Percentiles rank a stretch among this genome's conserved stretches.
Conservation (phyloP, 148 eudicot species). For the Hydrangea macrophylla region DNA sequence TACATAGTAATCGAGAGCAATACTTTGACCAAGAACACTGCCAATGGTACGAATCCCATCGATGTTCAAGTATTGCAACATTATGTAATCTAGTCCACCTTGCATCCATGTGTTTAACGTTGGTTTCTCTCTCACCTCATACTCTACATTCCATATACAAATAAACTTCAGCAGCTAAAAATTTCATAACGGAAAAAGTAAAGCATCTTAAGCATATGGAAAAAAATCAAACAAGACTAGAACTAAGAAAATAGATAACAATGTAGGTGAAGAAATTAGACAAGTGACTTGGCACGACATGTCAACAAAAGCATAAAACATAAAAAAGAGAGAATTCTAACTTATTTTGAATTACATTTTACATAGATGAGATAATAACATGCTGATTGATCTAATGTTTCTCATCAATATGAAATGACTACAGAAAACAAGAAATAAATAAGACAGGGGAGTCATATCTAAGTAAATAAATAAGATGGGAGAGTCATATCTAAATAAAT, state of each 20-base stretch:
- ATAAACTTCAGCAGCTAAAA: not conserved
- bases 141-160: conserved; percentile 43
- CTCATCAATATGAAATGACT: not conserved
- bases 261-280: not conserved
- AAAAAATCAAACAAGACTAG: conserved; percentile 1
- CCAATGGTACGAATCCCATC: conserved; percentile 96
- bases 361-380: not conserved
- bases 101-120: conserved; percentile 84
- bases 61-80: conserved; percentile 70
- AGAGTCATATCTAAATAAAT: not conserved
- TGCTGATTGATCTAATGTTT: not conserved
- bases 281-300: too few species aligned
- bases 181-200: conserved; percentile 1
- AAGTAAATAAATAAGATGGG: too few species aligned
- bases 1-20: conserved; percentile 95
- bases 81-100: conserved; percentile 84
- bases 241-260: not conserved
- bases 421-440: too few species aligned
- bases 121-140: conserved; percentile 85
- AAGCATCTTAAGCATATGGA: conserved; percentile 3
- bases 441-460: not conserved
- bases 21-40: conserved; percentile 98
- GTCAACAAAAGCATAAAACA: too few species aligned
- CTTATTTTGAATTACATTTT: not conserved
- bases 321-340: not conserved